A percentile compares a stretch with the other conserved stretches of the same genome.
Evolutionary conservation across 306 rosid species (phyloP).

Genomic region (Vachellia collinsii): DNA sequence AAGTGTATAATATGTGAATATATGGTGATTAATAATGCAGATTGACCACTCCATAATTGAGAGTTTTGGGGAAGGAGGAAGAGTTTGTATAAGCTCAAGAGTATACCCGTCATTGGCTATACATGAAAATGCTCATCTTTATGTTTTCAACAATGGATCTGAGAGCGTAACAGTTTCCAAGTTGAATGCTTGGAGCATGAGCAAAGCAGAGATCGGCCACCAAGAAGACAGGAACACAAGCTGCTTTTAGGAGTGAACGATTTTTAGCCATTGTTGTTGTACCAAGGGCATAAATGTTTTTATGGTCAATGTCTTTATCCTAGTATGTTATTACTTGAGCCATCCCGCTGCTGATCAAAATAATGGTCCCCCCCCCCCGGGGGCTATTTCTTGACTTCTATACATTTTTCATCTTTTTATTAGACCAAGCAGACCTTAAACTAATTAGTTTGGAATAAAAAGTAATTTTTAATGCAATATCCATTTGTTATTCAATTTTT

Average conservation of each 20-base stretch:
- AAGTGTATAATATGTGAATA: background rate
- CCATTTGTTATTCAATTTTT: too few species aligned
- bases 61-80: conserved; percentile 75
- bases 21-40: conserved; percentile 50
- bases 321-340: background rate
- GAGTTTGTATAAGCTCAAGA: conserved; percentile 63
- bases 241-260: background rate
- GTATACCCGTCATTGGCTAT: conserved; percentile 68
- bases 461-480: too few species aligned
- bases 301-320: background rate
- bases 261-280: conserved; percentile 8
- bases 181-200: conserved; percentile 74
- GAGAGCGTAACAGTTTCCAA: conserved; percentile 43
- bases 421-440: too few species aligned
- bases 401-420: too few species aligned
- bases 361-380: too few species aligned
- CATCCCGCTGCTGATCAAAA: background rate
- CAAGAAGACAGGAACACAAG: conserved; percentile 17
- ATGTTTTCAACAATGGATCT: conserved; percentile 66
- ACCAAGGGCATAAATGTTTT: background rate
- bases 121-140: conserved; percentile 55
- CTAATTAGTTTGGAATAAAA: too few species aligned
- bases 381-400: too few species aligned
- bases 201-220: conserved; percentile 43
- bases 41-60: conserved; percentile 74